A percentile compares a stretch with the other conserved stretches of the same genome.
phyloP scores from a whole-genome alignment of 2,329 filamentous ascomycete genomes.

The Biscogniauxia sp. region DNA sequence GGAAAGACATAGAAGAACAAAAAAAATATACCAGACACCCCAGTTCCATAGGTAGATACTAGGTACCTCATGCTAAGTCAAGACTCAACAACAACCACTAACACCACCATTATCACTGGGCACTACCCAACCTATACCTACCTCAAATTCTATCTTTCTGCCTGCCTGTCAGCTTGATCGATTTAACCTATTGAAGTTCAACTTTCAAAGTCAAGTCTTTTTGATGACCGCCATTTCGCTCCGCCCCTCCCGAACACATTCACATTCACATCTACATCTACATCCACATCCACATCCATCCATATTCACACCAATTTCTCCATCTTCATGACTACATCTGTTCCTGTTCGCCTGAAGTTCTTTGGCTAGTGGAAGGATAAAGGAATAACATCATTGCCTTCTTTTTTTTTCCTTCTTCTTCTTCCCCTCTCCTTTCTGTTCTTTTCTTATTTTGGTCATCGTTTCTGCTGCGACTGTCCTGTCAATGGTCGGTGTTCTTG shows the following conservation, averaged over 20 bases:
- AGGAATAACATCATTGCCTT: neutral
- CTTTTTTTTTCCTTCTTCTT: neutral
- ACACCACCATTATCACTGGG: neutral
- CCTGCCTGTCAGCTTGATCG: too few species aligned
- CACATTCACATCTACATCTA: neutral
- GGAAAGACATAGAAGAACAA: constrained; percentile 4
- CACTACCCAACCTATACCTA: neutral
- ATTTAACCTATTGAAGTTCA: too few species aligned
- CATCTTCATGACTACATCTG: neutral
- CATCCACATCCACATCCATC: neutral
- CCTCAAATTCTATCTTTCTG: too few species aligned
- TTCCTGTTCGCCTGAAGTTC: neutral
- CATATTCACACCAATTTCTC: constrained; percentile 4
- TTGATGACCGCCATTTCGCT: constrained; percentile 19
- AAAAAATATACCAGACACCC: constrained; percentile 8
- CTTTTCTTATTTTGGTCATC: too few species aligned
- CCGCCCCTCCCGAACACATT: neutral
- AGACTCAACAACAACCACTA: too few species aligned
- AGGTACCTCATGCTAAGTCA: too few species aligned
- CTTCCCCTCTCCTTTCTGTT: constrained; percentile 11
- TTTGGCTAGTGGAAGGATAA: neutral
- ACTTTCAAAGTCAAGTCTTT: neutral
- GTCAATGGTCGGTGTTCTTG: too few species aligned
- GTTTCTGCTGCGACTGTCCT: too few species aligned
- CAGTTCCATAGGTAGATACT: too few species aligned